Evolutionary conservation across 306 rosid species (phyloP).

Genomic region (Albizia julibrissin): DNA sequence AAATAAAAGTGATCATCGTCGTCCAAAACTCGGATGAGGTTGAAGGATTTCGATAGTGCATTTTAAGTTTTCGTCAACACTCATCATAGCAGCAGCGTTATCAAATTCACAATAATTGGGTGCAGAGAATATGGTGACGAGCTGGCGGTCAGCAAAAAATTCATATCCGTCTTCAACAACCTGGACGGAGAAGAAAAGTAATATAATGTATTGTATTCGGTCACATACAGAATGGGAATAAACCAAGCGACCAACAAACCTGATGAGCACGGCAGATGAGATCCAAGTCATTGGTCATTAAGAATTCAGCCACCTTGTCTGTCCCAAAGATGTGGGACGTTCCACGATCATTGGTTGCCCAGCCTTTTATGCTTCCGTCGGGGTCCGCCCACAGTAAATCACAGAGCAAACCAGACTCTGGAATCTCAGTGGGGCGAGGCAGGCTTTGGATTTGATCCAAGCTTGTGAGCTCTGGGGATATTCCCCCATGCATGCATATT

Average conservation of each 20-base stretch:
- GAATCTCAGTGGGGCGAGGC: conserved; percentile 76
- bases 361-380: conserved; percentile 66
- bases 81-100: conserved; percentile 99
- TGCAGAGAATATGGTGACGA: conserved; percentile 94
- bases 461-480: conserved; percentile 70
- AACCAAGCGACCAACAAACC: conserved; percentile 42
- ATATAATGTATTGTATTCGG: not conserved
- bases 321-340: conserved; percentile 87
- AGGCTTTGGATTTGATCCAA: conserved; percentile 73
- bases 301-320: conserved; percentile 75
- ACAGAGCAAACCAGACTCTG: conserved; percentile 88
- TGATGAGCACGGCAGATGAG: conserved; percentile 94
- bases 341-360: conserved; percentile 86
- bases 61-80: conserved; percentile 90
- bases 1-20: too few species aligned
- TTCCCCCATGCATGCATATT: conserved; percentile 93
- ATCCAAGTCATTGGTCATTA: conserved; percentile 86
- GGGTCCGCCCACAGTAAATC: conserved; percentile 98
- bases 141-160: conserved; percentile 87
- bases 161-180: conserved; percentile 98
- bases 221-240: not conserved
- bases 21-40: conserved; percentile 54
- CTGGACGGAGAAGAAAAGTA: conserved; percentile 39
- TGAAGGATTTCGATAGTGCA: conserved; percentile 91
- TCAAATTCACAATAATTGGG: conserved; percentile 95